Conservation (phyloP, 768 basidiomycete genomes). For the Cyathus striatus region DNA sequence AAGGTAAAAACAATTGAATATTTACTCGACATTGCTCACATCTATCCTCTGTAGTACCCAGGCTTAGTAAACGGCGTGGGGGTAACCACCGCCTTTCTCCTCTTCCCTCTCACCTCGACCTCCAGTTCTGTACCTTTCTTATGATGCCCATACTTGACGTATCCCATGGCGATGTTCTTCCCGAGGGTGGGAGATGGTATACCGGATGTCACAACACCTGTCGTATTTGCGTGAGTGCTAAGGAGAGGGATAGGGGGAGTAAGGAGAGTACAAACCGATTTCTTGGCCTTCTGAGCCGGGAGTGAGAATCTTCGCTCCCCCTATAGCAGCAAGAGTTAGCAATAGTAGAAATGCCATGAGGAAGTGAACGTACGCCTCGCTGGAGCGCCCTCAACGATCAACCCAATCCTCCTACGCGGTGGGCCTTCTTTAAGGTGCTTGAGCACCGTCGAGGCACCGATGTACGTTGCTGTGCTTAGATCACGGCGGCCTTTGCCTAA, state of each 20-base stretch:
- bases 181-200: constrained; percentile 90
- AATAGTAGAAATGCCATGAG: background rate
- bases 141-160: constrained; percentile 75
- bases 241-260: background rate
- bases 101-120: constrained; percentile 81
- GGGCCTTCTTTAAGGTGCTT: constrained; percentile 80
- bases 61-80: constrained; percentile 87
- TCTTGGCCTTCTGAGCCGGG: constrained; percentile 42
- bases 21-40: too few species aligned
- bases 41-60: constrained; percentile 69
- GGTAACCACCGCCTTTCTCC: constrained; percentile 66
- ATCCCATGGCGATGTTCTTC: constrained; percentile 96
- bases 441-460: constrained; percentile 71
- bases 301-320: constrained; percentile 72
- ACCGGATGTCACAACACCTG: constrained; percentile 84
- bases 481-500: too few species aligned
- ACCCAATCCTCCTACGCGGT: constrained; percentile 70
- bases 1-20: too few species aligned
- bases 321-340: constrained; percentile 27
- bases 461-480: too few species aligned
- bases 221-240: background rate
- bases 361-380: constrained; percentile 61
- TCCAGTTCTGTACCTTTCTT: constrained; percentile 86
- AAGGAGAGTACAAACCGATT: constrained; percentile 47
- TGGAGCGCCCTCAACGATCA: constrained; percentile 79